Base-by-base conservation (phyloP, 768 basidiomycete species). In the Atractiella rhizophila region DNA sequence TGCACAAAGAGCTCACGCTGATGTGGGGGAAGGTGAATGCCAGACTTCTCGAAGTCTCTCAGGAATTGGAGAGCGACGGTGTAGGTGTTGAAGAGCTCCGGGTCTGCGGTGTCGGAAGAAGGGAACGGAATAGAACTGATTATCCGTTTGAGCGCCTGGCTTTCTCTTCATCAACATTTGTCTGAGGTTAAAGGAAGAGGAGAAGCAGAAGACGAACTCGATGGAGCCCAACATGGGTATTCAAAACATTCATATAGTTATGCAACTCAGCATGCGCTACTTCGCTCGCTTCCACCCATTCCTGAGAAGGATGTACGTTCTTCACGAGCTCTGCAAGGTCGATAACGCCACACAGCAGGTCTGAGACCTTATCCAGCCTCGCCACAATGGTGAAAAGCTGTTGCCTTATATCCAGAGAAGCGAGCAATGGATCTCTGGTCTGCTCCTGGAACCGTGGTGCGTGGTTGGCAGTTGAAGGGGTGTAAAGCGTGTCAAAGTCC, bases 31-130 rank as follows among this genome's bases (percentile, higher is more conserved):
- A 98, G 66, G 56, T 86, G 69, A 47, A 96, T 86, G 8, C 82
- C 88, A 12, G 86, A 96, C 58, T 85, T 85, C 56, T 91, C 81
- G 59, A 98, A 98, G 64, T 96, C 91, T 35, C 77, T 69, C 69
- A 82, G 76, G 60, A 96, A 96, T 45, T 86, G 86, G 19, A 78
- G 66, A 23, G 91, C 85, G 5, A 86, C 83, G 48, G 51, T 47
- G 39, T 50, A 48, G 5, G 52, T 52, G 24, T 50, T 43, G 26
- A 50, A 53, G 16, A 54, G 50, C 6, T 51, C n/a, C 49, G 45
- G 26, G 50, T 43, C 11, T 49, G 42, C 9, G 52, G 45, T 8
- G 54, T 51, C 50, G 48, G 51, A 39, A 6, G 50, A 48, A n/a
- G 44, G 48, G 23, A 30, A n/a, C 2, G 47, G 47, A 1, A 51